These are phyloP conservation scores for Cnidoscolus chayamansa DNA, from an alignment of 441 rosid genomes.

Conservation along the genomic window DNA sequence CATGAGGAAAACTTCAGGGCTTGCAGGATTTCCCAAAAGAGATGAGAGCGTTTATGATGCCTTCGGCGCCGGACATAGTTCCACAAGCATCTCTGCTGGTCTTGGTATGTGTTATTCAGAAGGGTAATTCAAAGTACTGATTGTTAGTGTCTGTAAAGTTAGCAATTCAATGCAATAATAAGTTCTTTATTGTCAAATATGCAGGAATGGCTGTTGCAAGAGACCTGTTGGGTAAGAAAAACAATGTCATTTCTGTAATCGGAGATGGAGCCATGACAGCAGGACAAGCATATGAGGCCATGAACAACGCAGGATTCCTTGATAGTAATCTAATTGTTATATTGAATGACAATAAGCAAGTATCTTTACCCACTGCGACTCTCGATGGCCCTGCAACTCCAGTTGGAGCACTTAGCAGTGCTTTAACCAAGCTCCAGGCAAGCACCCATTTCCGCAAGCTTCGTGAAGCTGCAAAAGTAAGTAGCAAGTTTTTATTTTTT, in stretches of 20 bases:
- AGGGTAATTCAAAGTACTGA: neutral
- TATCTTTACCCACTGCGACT: conserved; percentile 74
- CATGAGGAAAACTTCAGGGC: conserved; percentile 65
- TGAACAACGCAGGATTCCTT: conserved; percentile 74
- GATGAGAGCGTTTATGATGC: conserved; percentile 70
- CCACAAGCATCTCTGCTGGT: conserved; percentile 81
- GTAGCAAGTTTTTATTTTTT: neutral
- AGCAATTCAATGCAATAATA: neutral
- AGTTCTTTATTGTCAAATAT: neutral
- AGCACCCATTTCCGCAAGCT: conserved; percentile 56
- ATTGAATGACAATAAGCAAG: conserved; percentile 70
- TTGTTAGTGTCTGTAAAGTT: neutral
- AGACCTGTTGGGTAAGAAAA: conserved; percentile 54
- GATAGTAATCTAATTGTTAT: conserved; percentile 58
- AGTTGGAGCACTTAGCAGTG: conserved; percentile 64
- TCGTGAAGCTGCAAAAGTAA: conserved; percentile 68
- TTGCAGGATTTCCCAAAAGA: conserved; percentile 74
- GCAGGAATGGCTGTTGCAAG: conserved; percentile 72
- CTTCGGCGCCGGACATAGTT: conserved; percentile 72
- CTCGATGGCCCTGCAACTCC: conserved; percentile 73
- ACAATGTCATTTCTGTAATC: conserved; percentile 65
- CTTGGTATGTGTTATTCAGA: conserved; percentile 41
- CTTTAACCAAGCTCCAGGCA: conserved; percentile 57
- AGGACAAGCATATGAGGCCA: conserved; percentile 74
- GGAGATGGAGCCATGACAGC: conserved; percentile 91